Base-by-base conservation (phyloP, 1,139 yeast species). In the Yamadazyma dushanensis region DNA sequence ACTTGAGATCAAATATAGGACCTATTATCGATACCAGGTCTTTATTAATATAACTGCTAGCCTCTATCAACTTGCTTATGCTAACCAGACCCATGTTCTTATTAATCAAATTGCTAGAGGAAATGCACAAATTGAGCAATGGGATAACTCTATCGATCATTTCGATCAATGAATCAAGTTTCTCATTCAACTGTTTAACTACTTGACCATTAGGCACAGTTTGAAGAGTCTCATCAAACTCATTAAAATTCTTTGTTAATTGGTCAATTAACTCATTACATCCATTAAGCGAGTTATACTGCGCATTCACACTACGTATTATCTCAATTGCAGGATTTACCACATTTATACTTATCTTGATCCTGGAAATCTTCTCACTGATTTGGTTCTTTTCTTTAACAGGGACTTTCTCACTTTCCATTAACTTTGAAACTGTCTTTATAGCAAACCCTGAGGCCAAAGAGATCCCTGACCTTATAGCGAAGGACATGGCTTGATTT, bases 401-500 rank as follows among this genome's bases (percentile, higher is more conserved):
- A 0, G 94, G 92, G 17, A 83, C 71, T 40, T 73, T 70, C n/a
- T 25, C 27, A 11, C n/a, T 25, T 25, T 76, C 81, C 34, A 83
- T 62, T 43, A 83, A 73, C 35, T 70, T 73, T 13, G 79, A 59
- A 13, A 84, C 76, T 0, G 86, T 78, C 44, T 77, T 80, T 35
- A 85, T 72, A 14, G 92, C 92, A 59, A 79, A 85, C 0, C 85
- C 80, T 0, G 90, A 79, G 0, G 94, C 95, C 22, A 84, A 51
- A 1, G 89, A 79, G 17, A 85, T 78, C 0, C 94, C 89, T 1
- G 92, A 83, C 39, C 85, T 65, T 27, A 85, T 80, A 8, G 94
- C 95, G 61, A 85, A 83, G 2, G 89, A 76, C 8, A 85, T 87
- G 1, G 88, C 88, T 47, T 85, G 92, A 38, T 78, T 79, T 21